Base-by-base conservation (phyloP, 305 asterid species). In the Nicotiana rustica region DNA sequence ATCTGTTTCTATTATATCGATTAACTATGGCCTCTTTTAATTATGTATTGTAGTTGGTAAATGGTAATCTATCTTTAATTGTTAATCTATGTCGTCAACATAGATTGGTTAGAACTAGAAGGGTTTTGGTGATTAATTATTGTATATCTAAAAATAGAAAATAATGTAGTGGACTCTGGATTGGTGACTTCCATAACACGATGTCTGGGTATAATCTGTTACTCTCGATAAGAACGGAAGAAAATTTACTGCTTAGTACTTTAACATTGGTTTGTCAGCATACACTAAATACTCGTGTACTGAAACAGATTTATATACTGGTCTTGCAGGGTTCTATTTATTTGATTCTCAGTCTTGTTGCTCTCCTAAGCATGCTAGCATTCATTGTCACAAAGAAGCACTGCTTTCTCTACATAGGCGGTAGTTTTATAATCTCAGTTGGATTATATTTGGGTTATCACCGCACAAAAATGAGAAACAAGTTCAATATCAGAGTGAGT, bases 401-500 rank as follows among this genome's bases (percentile, higher is more conserved):
- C 83, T 86, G 87, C 85, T 96, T 89, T 89, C 78, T 96, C 10
- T 96, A 94, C 86, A 83, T 93, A 86, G 90, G 93, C 36, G 86
- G 91, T 88, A 85, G 85, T 67, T 90, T 89, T 82, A 88, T 89
- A 47, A 70, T 91, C 69, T 88, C 89, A 15, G 38, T 91, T 18
- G 97, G 93, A 75, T 49, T 83, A 6, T 96, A 96, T 88, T 73
- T 88, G 91, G 99, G 98, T 77, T 89, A 88, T 65, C 85, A 85
- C 85, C 98, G 99, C 35, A 84, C 89, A 17, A 93, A 82, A 85
- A 96, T 96, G 25, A 90, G 93, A 87, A 92, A 88, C 79, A 96
- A 91, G 85, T 96, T 96, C 93, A 94, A 94, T 70, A 93, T 96
- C 71, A 92, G 89, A 73, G 99, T 94, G 91, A 89, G 87, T 79